Conservation (phyloP, 441 rosid species). For the California macrophylla region DNA sequence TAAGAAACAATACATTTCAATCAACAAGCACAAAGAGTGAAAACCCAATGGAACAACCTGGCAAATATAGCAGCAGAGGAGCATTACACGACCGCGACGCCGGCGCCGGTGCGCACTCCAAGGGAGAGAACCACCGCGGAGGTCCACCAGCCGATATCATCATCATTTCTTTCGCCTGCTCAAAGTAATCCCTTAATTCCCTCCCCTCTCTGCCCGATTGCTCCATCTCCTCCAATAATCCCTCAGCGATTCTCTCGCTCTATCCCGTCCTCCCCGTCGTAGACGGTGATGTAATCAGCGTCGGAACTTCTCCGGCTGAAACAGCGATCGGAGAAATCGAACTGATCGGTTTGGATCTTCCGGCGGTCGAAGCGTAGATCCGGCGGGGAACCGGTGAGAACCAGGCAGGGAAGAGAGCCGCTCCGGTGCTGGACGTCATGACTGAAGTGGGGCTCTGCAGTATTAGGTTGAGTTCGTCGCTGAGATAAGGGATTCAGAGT, state of each 20-base stretch:
- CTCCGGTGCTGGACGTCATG: background rate
- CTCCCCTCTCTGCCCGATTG: background rate
- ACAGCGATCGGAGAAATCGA: background rate
- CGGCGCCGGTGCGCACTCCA: background rate
- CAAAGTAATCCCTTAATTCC: background rate
- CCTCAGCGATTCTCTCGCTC: background rate
- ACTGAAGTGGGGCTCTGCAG: background rate
- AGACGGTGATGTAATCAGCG: background rate
- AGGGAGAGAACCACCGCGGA: background rate
- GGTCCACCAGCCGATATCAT: background rate
- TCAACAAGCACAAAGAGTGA: background rate
- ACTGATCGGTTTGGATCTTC: background rate
- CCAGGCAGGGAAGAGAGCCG: background rate
- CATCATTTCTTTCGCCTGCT: conserved; percentile 1
- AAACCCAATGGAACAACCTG: background rate
- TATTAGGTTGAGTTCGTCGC: background rate
- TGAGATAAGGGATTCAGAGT: background rate
- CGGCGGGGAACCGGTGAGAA: background rate
- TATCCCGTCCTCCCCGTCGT: background rate
- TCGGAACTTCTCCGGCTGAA: background rate
- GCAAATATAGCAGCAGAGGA: background rate
- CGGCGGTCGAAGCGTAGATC: background rate
- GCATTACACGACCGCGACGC: background rate
- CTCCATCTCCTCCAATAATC: background rate
- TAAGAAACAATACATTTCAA: background rate